Base-by-base conservation (phyloP, 1,284 basidiomycete species). In the Macrocystidia cucumis region DNA sequence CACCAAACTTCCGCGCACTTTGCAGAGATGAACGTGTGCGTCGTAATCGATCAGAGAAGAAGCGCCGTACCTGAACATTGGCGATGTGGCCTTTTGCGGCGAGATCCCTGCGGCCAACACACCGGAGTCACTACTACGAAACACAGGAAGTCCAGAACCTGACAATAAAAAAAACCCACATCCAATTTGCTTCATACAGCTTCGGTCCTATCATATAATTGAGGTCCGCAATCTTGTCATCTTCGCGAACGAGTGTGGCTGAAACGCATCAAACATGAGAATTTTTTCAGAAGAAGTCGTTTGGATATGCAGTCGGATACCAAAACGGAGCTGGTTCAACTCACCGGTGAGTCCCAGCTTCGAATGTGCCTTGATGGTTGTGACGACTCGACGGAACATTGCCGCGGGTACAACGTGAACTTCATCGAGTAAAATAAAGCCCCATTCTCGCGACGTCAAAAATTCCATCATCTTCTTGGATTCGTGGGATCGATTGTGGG, bases 1-100 rank as follows among this genome's bases (percentile, higher is more conserved):
- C 96, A 99, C 96, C 96, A 98, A 4, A 99, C 96, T 63, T 99
- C 96, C 9, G 96, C 96, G 57, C 93, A 98, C 86, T 93, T 37
- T 19, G n/a, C n/a, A n/a, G n/a, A n/a, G n/a, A n/a, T n/a, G n/a
- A n/a, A n/a, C n/a, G n/a, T n/a, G n/a, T n/a, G n/a, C n/a, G n/a
- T n/a, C n/a, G n/a, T n/a, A 29, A 29, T 13, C 23, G 22, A 31
- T 19, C 21, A 34, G 24, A 11, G 11, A 6, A 16, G 14, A 35
- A 35, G 44, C 5, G 5, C 3, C 12, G 19, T 57, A 89, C 89
- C 75, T 98, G 96, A 13, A 98, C 96, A 48, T 96, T 98, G 3
- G 96, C 96, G 54, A 99, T 99, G 59, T 99, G 96, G 0, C 96
- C 96, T 59, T 98, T 98, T 40, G 91, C 91, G 20, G 96, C 96